Evolutionary conservation across 768 basidiomycete genomes (phyloP).

Genomic region (Lentinula sp.): DNA sequence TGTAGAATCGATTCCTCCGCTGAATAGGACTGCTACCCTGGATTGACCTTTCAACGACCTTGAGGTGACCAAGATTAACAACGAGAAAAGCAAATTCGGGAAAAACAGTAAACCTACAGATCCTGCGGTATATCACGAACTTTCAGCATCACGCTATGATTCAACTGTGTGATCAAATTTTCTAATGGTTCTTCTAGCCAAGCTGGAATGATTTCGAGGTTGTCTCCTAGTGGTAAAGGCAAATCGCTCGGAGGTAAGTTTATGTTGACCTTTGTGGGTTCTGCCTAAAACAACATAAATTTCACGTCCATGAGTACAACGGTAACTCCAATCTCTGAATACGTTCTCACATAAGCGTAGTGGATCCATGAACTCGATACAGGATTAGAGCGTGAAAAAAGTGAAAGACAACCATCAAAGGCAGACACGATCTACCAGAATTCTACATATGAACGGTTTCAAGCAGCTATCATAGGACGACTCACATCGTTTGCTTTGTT

Average conservation of each 20-base stretch:
- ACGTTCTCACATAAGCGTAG: neutral
- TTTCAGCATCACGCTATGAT: conserved; percentile 60
- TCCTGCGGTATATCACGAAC: conserved; percentile 63
- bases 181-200: conserved; percentile 39
- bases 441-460: neutral
- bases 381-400: conserved; percentile 10
- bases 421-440: conserved; percentile 8
- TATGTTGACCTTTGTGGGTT: conserved; percentile 30
- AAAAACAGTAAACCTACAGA: conserved; percentile 21
- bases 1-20: conserved; percentile 94
- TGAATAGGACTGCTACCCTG: conserved; percentile 83
- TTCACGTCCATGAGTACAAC: neutral
- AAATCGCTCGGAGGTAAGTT: conserved; percentile 35
- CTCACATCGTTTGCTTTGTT: conserved; percentile 11
- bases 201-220: conserved; percentile 36
- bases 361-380: neutral
- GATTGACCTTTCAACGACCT: conserved; percentile 31
- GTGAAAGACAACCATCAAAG: conserved; percentile 11
- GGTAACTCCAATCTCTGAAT: neutral
- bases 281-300: conserved; percentile 8
- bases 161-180: conserved; percentile 47
- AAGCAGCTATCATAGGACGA: neutral
- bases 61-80: neutral
- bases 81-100: neutral
- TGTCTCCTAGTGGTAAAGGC: neutral